These are phyloP conservation scores for Zasmidium citrigriseum DNA, from an alignment of 2,329 filamentous ascomycete species.

Conservation along the genomic window DNA sequence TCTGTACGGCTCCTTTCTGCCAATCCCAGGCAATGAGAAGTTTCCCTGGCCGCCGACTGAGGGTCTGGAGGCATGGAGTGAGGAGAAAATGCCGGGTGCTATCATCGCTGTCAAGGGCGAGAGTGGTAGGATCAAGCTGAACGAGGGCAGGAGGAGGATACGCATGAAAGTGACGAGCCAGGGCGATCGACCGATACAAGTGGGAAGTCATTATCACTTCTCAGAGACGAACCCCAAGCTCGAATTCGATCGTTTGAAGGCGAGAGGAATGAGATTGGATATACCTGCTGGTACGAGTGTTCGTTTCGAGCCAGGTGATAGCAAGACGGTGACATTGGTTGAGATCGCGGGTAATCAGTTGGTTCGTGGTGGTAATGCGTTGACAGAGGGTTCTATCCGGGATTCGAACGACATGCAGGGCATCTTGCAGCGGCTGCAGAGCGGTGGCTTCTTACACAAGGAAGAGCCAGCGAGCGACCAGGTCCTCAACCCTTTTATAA, in stretches of 20 bases:
- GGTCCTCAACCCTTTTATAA: conserved; percentile 62
- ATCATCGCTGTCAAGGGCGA: conserved; percentile 70
- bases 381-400: conserved; percentile 75
- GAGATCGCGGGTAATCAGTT: conserved; percentile 80
- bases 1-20: conserved; percentile 88
- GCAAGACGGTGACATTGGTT: conserved; percentile 84
- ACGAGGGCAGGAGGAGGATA: conserved; percentile 72
- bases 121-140: conserved; percentile 66
- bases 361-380: conserved; percentile 79
- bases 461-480: conserved; percentile 64
- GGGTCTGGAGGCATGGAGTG: conserved; percentile 62
- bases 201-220: conserved; percentile 94
- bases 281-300: conserved; percentile 90
- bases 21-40: conserved; percentile 62
- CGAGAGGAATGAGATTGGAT: conserved; percentile 85
- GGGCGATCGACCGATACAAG: conserved; percentile 86
- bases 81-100: conserved; percentile 73
- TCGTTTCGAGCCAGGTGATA: conserved; percentile 90
- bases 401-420: conserved; percentile 59
- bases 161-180: conserved; percentile 76
- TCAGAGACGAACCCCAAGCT: conserved; percentile 91
- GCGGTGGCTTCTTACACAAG: conserved; percentile 75
- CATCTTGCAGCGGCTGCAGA: conserved; percentile 67
- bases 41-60: conserved; percentile 59
- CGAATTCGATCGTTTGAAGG: conserved; percentile 78